These are phyloP conservation scores for Dictyostelium firmibasis DNA, from an alignment of 78 protist species.

Conservation along the genomic window DNA sequence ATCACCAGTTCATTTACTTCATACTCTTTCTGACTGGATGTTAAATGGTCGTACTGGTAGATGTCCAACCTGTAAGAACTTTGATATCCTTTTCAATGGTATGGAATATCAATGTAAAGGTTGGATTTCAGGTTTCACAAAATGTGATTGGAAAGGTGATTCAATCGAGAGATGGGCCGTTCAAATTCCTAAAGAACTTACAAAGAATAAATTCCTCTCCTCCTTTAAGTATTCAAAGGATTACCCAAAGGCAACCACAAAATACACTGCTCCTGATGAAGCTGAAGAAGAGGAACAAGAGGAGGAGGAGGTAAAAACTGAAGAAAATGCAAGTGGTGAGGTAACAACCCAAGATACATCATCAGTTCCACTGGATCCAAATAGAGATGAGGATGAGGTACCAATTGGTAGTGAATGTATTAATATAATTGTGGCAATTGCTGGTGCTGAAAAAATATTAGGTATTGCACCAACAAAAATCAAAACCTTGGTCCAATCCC, in stretches of 20 bases:
- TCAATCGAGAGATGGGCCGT: constrained; percentile 2
- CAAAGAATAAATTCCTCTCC: constrained; percentile 3
- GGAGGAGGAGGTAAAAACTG: constrained; percentile 14
- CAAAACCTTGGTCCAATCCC: neutral
- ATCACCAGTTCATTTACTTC: constrained; percentile 21
- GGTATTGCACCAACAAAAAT: constrained; percentile 23
- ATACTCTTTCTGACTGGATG: constrained; percentile 52
- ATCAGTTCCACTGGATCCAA: neutral
- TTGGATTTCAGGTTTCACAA: constrained; percentile 30
- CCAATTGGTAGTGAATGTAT: constrained; percentile 38
- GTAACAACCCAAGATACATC: neutral
- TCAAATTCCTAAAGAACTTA: constrained; percentile 4
- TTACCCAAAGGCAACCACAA: constrained; percentile 34
- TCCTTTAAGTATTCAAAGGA: constrained; percentile 16
- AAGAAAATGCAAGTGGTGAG: neutral
- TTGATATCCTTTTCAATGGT: constrained; percentile 27
- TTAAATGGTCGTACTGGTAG: constrained; percentile 58
- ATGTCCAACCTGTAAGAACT: constrained; percentile 74
- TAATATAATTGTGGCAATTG: constrained; percentile 60
- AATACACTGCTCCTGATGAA: neutral
- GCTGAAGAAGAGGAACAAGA: constrained; percentile 60
- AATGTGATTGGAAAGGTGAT: constrained; percentile 45
- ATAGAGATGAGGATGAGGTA: constrained; percentile 68
- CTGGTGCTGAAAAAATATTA: constrained; percentile 45
- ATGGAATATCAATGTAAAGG: constrained; percentile 68